Evolutionary conservation across 306 rosid species (phyloP), one percentile per base, ranked within the genome.

Genomic region (Gynostemma pentaphyllum): DNA sequence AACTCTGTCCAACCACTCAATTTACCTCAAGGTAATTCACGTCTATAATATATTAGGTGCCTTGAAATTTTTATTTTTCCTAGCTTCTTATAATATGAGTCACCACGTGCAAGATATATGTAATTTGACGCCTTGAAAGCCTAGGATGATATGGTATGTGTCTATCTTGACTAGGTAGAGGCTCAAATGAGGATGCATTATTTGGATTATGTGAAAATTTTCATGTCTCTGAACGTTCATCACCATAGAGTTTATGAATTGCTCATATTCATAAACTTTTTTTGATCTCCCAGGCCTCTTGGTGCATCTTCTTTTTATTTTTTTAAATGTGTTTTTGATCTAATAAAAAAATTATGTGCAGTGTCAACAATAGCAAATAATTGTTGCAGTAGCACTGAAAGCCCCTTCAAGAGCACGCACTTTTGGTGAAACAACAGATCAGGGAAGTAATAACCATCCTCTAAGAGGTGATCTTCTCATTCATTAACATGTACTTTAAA

Each of bases 321-420:
- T 40, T 46, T 7, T 65, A 50, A 70, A 63, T 70, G 78, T 79
- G 56, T 66, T n/a, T n/a, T n/a, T n/a, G n/a, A n/a, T n/a, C n/a
- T n/a, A n/a, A n/a, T n/a, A n/a, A n/a, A n/a, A n/a, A n/a, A n/a
- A n/a, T n/a, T n/a, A n/a, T n/a, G 36, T 60, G 65, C 65, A 82
- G 94, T 66, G 26, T 76, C 80, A 67, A 75, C 78, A 50, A 70
- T n/a, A 55, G 62, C 39, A 51, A 86, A 87, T 78, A 85, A 87
- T 68, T 73, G 88, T 75, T 82, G 94, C 78, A 86, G 95, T 72
- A 82, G 87, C 76, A 69, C 74, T 51, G 95, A 76, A 80, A 88
- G 87, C 77, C 74, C 74, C 81, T 62, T 86, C 76, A 7, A 77
- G 69, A 76, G 74, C 83, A 48, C 68, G 29, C 27, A 50, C 79